These are phyloP conservation scores for Tricladium varicosporioides DNA, from an alignment of 2,329 filamentous ascomycete species.

Conservation along the genomic window DNA sequence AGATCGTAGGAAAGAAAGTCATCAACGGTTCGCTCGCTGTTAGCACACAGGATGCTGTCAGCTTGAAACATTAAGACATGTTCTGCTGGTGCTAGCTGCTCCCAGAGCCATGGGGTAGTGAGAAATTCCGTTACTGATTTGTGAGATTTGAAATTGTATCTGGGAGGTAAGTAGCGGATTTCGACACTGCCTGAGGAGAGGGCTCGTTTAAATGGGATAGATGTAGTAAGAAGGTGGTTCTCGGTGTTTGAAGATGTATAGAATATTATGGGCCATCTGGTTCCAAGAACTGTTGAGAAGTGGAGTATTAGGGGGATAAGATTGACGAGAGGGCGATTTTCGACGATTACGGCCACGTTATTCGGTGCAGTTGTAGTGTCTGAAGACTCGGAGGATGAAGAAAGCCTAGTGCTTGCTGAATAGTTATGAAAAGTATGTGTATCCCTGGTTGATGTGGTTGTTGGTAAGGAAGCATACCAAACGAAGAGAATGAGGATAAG, in stretches of 20 bases:
- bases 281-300: conserved; percentile 52
- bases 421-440: too few species aligned
- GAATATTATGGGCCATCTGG: conserved; percentile 50
- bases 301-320: conserved; percentile 51
- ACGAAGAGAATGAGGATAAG: too few species aligned
- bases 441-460: too few species aligned
- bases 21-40: too few species aligned
- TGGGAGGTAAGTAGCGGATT: not conserved
- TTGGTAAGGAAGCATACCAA: too few species aligned
- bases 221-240: conserved; percentile 33
- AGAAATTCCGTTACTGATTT: conserved; percentile 37
- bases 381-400: too few species aligned
- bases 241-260: conserved; percentile 49
- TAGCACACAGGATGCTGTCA: conserved; percentile 50
- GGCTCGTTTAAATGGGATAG: conserved; percentile 43
- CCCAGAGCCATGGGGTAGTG: conserved; percentile 50
- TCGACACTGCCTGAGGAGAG: conserved; percentile 34
- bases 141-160: too few species aligned
- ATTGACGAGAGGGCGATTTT: conserved; percentile 46
- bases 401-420: too few species aligned
- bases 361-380: not conserved
- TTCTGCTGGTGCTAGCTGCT: conserved; percentile 46
- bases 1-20: too few species aligned
- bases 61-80: conserved; percentile 54
- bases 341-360: conserved; percentile 49